Evolutionary conservation across 495 filamentous ascomycete species (phyloP), one percentile per base, ranked within the genome.

Genomic region (Tetracladium marchalianum): DNA sequence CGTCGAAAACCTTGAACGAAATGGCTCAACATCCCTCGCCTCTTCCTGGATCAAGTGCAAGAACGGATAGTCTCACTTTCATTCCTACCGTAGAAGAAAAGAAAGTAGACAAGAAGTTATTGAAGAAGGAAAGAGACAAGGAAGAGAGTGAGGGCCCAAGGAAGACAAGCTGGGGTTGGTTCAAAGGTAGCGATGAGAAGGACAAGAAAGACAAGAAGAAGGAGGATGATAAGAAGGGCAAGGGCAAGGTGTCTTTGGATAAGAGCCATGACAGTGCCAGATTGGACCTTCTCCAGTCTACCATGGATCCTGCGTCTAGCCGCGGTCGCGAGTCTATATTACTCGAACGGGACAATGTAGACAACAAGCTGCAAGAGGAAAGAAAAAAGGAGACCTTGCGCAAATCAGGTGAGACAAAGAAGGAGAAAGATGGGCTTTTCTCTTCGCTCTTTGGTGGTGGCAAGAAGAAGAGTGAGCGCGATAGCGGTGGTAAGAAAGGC

Each of bases 381-480:
- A 72, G 82, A 33, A 86, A 79, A 65, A 96, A 90, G 62, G 87
- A 93, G 53, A 80, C 75, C 54, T 73, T 63, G 36, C 77, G 85
- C 17, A 87, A 87, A 57, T 74, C 79, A 11, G 64, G 65, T 9
- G 89, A 95, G 9, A 67, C 71, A 11, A 95, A 93, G 66, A 95
- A 94, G 57, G 90, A 95, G 51, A 93, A 88, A 57, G 77, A 80
- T 31, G 82, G 85, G 4, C 64, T 95, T 18, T 89, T 98, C 56
- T 87, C 87, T 1, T 87, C 87, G 1, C 76, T 98, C 34, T 97
- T 98, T 57, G 84, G 89, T 16, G 84, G 88, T 11, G 81, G 85
- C 55, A 92, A 87, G 68, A 90, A 84, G 65, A 84, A 84, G 56
- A 71, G 77, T 12, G 80, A 85, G 46, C 72, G 76, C 34, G 77